A percentile compares a stretch with the other conserved stretches of the same genome.
Conservation (phyloP, 176 grass and related monocot species). For the bread wheat (Triticum aestivum) region DNA sequence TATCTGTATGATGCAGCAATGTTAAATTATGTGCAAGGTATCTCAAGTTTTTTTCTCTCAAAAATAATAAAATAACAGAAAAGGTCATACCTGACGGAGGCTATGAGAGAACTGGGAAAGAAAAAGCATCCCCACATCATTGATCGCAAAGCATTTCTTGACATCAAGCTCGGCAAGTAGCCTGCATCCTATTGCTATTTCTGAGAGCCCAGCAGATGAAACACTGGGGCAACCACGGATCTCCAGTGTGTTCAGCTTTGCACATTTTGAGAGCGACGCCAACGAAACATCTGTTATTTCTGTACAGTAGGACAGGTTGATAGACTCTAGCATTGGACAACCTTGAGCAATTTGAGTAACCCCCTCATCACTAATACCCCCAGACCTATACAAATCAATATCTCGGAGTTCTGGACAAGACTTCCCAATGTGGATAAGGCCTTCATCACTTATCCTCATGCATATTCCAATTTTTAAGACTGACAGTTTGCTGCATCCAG, state of each 20-base stretch:
- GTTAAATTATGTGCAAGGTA: neutral
- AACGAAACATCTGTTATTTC: constrained; percentile 64
- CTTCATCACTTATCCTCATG: constrained; percentile 72
- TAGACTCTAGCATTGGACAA: constrained; percentile 59
- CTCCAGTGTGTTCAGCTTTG: constrained; percentile 61
- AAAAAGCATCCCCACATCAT: constrained; percentile 69
- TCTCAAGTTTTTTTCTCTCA: neutral
- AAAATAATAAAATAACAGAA: neutral
- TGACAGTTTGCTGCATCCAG: constrained; percentile 57
- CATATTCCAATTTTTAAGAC: constrained; percentile 86
- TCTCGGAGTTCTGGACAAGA: constrained; percentile 60
- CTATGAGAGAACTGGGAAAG: constrained; percentile 69
- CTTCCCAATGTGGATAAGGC: constrained; percentile 61
- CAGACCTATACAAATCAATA: constrained; percentile 83
- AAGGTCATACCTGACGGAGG: constrained; percentile 51
- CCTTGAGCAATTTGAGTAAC: constrained; percentile 54
- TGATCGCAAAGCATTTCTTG: constrained; percentile 71
- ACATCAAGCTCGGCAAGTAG: constrained; percentile 77
- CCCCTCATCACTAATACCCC: constrained; percentile 67
- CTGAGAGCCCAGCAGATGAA: constrained; percentile 55
- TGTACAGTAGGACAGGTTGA: constrained; percentile 85
- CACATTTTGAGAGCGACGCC: constrained; percentile 61
- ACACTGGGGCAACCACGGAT: constrained; percentile 61
- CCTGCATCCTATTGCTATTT: constrained; percentile 53
- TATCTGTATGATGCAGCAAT: constrained; percentile 49